Percentiles rank a stretch among this genome's conserved stretches.
Conservation (phyloP, 805 yeast genomes). For the Torulaspora indica region DNA sequence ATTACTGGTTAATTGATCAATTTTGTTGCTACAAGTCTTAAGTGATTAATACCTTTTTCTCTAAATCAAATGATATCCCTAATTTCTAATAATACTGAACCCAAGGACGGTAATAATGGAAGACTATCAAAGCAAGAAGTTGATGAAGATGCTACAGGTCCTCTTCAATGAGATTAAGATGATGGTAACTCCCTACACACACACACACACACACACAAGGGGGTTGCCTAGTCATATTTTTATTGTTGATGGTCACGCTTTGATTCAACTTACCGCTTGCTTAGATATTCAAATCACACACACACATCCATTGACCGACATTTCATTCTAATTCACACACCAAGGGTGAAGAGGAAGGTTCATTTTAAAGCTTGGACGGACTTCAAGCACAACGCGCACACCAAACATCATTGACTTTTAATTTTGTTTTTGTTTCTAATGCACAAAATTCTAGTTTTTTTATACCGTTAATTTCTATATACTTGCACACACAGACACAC, state of each 20-base stretch:
- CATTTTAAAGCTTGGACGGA: slow-evolving; percentile 8
- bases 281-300: slow-evolving; percentile 3
- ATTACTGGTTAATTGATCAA: slow-evolving; percentile 5
- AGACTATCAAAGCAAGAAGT: slow-evolving; percentile 1
- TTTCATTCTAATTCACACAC: slow-evolving; percentile 5
- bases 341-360: slow-evolving; percentile 7
- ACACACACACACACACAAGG: slow-evolving; percentile 10
- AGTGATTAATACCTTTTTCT: slow-evolving; percentile 16
- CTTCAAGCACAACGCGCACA: slow-evolving; percentile 16
- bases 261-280: not conserved
- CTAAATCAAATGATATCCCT: slow-evolving; percentile 19
- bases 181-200: slow-evolving; percentile 13
- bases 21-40: slow-evolving; percentile 10
- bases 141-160: slow-evolving; percentile 2
- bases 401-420: slow-evolving; percentile 10
- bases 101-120: slow-evolving; percentile 2
- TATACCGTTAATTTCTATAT: slow-evolving; percentile 13
- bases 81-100: slow-evolving; percentile 16
- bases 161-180: not conserved
- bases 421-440: slow-evolving; percentile 15
- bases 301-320: slow-evolving; percentile 2
- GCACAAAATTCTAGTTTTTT: slow-evolving; percentile 15
- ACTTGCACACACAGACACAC: slow-evolving; percentile 15
- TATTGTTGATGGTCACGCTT: not conserved
- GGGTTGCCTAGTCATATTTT: not conserved